Conservation (phyloP, 1,284 basidiomycete genomes). For the Ceratobasidium sp. region DNA sequence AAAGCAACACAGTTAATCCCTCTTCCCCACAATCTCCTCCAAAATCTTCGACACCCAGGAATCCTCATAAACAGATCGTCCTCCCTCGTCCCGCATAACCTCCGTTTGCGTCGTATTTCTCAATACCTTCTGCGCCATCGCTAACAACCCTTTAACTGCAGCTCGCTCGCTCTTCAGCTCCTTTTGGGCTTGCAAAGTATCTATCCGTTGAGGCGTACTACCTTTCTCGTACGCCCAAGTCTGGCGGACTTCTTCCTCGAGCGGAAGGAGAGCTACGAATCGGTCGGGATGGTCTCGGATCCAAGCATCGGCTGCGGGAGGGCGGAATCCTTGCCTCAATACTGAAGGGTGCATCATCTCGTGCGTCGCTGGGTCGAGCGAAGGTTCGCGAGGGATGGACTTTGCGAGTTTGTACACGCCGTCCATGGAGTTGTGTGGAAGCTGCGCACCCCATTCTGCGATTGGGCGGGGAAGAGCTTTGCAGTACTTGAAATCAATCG, state of each 20-base stretch:
- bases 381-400: constrained; percentile 64
- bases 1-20: background rate
- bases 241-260: constrained; percentile 67
- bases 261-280: constrained; percentile 62
- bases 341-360: constrained; percentile 75
- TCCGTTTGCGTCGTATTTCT: constrained; percentile 29
- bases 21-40: constrained; percentile 33
- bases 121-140: constrained; percentile 35
- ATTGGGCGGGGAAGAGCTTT: constrained; percentile 65
- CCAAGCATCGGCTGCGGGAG: constrained; percentile 57
- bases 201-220: constrained; percentile 18
- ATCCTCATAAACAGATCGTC: constrained; percentile 40
- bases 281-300: constrained; percentile 63
- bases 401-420: constrained; percentile 68
- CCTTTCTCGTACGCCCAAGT: constrained; percentile 60
- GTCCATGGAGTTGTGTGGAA: constrained; percentile 68
- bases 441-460: constrained; percentile 71
- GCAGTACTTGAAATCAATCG: constrained; percentile 69
- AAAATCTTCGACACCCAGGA: constrained; percentile 38
- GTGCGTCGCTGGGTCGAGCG: constrained; percentile 64
- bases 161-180: constrained; percentile 34
- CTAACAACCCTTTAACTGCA: constrained; percentile 28
- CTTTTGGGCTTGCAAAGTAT: constrained; percentile 22
- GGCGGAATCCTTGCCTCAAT: constrained; percentile 60
- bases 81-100: constrained; percentile 38